These are phyloP conservation scores for Filobasidium floriforme DNA, from an alignment of 768 basidiomycete species.

Conservation along the genomic window DNA sequence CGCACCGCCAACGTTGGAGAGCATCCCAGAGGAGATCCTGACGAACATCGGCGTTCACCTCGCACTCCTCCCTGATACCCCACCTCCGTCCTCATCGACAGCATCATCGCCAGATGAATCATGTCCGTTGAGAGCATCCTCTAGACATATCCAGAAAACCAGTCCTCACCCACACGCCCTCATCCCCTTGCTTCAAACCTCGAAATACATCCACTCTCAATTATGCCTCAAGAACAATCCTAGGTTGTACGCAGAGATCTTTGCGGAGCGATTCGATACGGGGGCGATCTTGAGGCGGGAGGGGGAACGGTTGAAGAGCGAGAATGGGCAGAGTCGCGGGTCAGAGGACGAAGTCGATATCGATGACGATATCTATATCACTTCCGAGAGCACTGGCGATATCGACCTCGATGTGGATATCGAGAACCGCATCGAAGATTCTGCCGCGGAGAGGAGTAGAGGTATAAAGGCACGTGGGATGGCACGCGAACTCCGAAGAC, in stretches of 20 bases:
- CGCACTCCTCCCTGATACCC: constrained; percentile 52
- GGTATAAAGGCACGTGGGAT: constrained; percentile 20
- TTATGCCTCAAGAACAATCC: constrained; percentile 54
- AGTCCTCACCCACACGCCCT: constrained; percentile 40
- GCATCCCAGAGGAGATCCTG: constrained; percentile 67
- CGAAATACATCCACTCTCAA: constrained; percentile 14
- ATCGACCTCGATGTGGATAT: too few relatives aligned
- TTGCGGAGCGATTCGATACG: constrained; percentile 61
- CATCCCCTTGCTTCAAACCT: constrained; percentile 52
- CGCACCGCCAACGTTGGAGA: constrained; percentile 41
- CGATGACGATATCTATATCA: background rate
- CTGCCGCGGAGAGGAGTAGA: background rate
- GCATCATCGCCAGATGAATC: background rate
- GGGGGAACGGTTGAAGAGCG: constrained; percentile 44
- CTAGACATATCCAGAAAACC: background rate
- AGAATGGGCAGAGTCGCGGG: constrained; percentile 25
- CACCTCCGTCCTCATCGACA: constrained; percentile 40
- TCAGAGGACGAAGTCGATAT: constrained; percentile 47
- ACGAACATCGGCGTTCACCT: constrained; percentile 66
- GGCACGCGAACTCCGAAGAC: constrained; percentile 30
- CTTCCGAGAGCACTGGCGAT: too few relatives aligned
- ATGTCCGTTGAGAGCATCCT: too few relatives aligned
- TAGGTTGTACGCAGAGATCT: constrained; percentile 67
- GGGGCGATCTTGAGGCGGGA: constrained; percentile 52
- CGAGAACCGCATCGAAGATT: background rate